These are phyloP conservation scores for Pestalotiopsis sp. DNA, from an alignment of 2,329 filamentous ascomycete genomes.

Conservation along the genomic window DNA sequence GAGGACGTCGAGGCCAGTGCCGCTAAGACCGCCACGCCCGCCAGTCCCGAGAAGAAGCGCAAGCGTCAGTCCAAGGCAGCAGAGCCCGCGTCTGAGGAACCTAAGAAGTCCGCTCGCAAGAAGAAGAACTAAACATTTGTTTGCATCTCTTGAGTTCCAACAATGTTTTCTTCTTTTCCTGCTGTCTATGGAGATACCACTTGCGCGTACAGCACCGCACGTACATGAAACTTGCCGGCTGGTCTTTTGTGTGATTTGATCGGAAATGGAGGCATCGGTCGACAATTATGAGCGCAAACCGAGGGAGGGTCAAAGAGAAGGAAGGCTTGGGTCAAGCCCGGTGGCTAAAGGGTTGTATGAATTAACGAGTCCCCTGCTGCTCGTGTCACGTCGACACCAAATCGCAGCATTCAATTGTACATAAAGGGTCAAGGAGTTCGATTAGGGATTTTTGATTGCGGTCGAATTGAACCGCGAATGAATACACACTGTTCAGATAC, in stretches of 20 bases:
- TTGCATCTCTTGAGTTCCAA: not conserved
- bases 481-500: not conserved
- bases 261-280: not conserved
- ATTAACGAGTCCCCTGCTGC: constrained; percentile 4
- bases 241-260: not conserved
- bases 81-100: constrained; percentile 55
- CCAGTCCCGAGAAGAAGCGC: constrained; percentile 65
- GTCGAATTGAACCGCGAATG: not conserved
- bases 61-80: constrained; percentile 59
- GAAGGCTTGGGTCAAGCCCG: not conserved
- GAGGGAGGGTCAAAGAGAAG: not conserved
- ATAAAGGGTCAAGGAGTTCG: constrained; percentile 9
- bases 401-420: not conserved
- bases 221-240: not conserved
- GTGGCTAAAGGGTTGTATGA: constrained; percentile 6
- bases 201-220: not conserved
- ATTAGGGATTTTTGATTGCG: not conserved
- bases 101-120: constrained; percentile 62
- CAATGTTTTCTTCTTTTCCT: constrained; percentile 11
- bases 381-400: not conserved
- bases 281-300: not conserved
- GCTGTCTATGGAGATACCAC: constrained; percentile 6
- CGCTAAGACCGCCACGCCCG: constrained; percentile 41
- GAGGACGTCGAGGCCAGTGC: constrained; percentile 42
- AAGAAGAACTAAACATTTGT: constrained; percentile 46